Evolutionary conservation across 176 grass and related monocot genomes (phyloP), one percentile per base, ranked within the genome.

Genomic region (Thalia dealbata): DNA sequence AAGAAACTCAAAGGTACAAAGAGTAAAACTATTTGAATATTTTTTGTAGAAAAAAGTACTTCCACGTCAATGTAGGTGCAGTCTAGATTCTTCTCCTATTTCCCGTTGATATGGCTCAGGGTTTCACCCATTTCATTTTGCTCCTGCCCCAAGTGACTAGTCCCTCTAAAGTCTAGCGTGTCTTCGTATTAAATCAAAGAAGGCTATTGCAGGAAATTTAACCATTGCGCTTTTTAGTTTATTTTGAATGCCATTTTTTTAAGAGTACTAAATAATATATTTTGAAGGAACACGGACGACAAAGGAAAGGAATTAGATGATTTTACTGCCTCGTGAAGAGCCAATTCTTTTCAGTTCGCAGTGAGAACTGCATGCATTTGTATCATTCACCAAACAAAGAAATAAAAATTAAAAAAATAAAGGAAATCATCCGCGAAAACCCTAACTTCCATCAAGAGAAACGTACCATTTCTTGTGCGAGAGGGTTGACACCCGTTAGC

Each of bases 391-490:
- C 38, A 16, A 75, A 62, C 3, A 2, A 64, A 28, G 46, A 27
- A 11, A 3, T 3, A 35, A 23, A 77, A 15, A 54, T 50, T 3
- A 35, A 23, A 77, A 15, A 54, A 30, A 3, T 25, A 35, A 19
- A 23, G 16, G 10, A 52, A 52, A 52, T 52, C 50, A 25, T 13
- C 22, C 19, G 79, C 76, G 71, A 28, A 51, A 9, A 6, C 64
- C 65, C 9, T 43, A 68, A 68, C 22, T 68, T 68, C 19, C 22
- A 19, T 7, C n/a, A 43, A 60, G 14, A n/a, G n/a, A n/a, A n/a
- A n/a, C 56, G 38, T n/a, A 92, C 92, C 95, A 97, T 97, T 77
- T 97, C 95, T 76, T 97, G 95, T 11, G 95, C 80, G 41, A 93
- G 89, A 50, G 95, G 95, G 52, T 99, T 93, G 69, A 93, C 89